These are phyloP conservation scores for Botryotinia narcissicola DNA, from an alignment of 2,329 filamentous ascomycete genomes.

Conservation along the genomic window DNA sequence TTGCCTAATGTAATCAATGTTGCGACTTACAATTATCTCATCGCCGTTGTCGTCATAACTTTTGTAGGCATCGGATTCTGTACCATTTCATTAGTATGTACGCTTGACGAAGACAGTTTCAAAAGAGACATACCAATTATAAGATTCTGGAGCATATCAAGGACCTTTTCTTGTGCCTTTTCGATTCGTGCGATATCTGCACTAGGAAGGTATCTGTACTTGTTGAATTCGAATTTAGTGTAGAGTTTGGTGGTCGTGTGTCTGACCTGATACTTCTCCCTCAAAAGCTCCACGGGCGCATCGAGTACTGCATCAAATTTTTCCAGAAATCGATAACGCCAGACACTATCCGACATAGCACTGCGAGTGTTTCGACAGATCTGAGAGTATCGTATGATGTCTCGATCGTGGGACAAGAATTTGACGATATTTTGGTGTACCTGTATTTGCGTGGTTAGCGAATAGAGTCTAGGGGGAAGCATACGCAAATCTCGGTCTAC, in stretches of 20 bases:
- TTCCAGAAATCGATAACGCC: conserved; percentile 45
- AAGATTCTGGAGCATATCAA: conserved; percentile 43
- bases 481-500: neutral
- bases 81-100: neutral
- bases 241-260: conserved; percentile 40
- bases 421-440: conserved; percentile 35
- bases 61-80: conserved; percentile 34
- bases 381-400: conserved; percentile 43
- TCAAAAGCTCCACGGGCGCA: conserved; percentile 35
- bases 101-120: neutral
- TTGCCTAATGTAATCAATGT: conserved; percentile 29
- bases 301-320: conserved; percentile 42
- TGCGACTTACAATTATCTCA: conserved; percentile 39
- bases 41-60: conserved; percentile 18
- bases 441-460: conserved; percentile 25
- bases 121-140: conserved; percentile 43
- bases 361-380: conserved; percentile 42
- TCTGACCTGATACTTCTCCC: conserved; percentile 34
- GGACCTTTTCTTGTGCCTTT: conserved; percentile 27
- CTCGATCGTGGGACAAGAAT: conserved; percentile 40
- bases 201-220: neutral
- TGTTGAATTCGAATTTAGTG: conserved; percentile 29
- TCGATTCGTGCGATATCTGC: neutral
- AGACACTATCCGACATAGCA: conserved; percentile 46
- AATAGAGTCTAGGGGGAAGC: neutral